Percentiles rank a stretch among this genome's conserved stretches.
Evolutionary conservation across 192 early-diverging fungal species (phyloP).

Genomic region (Physocladia obscura): DNA sequence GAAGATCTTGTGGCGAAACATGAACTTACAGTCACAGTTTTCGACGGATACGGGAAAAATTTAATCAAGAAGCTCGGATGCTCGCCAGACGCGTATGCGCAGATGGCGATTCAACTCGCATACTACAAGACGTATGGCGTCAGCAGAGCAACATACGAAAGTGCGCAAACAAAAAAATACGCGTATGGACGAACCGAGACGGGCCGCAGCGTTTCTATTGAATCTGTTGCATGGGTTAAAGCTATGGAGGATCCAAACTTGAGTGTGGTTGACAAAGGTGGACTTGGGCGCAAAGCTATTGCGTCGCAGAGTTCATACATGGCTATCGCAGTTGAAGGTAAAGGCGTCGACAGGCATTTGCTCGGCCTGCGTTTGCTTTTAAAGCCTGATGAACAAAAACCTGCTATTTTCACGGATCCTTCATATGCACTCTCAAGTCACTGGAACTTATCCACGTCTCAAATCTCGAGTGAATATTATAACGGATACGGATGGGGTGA

Average conservation of each 20-base stretch:
- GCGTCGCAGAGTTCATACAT: conserved; percentile 78
- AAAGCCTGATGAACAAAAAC: conserved; percentile 72
- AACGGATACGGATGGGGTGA: conserved; percentile 84
- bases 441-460: conserved; percentile 92
- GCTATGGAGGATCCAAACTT: conserved; percentile 73
- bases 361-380: conserved; percentile 82
- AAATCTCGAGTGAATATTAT: conserved; percentile 89
- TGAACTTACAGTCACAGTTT: conserved; percentile 80
- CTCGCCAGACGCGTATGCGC: conserved; percentile 58
- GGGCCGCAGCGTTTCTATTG: conserved; percentile 74
- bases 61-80: conserved; percentile 75
- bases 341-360: conserved; percentile 90
- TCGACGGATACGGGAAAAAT: conserved; percentile 90
- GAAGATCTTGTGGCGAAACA: conserved; percentile 75
- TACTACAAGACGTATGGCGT: conserved; percentile 87
- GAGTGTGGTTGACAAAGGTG: conserved; percentile 52
- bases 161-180: conserved; percentile 86
- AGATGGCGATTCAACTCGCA: conserved; percentile 94
- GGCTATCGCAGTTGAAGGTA: conserved; percentile 73
- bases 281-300: conserved; percentile 73
- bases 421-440: conserved; percentile 76
- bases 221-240: conserved; percentile 80
- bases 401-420: conserved; percentile 83
- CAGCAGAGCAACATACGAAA: conserved; percentile 86
- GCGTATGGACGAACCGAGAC: conserved; percentile 94